Evolutionary conservation across 2,329 filamentous ascomycete genomes (phyloP), one percentile per base, ranked within the genome.

Genomic region (Leptodontidium sp.): DNA sequence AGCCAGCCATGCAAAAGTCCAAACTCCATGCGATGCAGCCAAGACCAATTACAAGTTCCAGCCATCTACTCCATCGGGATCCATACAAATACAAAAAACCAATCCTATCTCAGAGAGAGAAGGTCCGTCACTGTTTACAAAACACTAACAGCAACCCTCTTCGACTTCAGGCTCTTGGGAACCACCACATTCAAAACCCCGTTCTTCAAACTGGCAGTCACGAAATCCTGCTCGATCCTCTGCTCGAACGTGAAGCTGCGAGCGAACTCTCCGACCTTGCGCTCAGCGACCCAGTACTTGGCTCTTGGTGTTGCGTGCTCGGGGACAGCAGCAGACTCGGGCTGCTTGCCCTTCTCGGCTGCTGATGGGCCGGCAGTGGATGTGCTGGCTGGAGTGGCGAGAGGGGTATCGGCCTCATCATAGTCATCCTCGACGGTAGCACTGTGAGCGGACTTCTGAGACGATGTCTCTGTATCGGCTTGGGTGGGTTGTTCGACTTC

Each of bases 281-380:
- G 88, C 82, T 92, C 89, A 26, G 84, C 82, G 70, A 89, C 82
- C 92, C 91, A 94, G 85, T 89, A 94, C 80, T 87, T 89, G 74
- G 82, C 80, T 55, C 82, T 80, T 71, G 80, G 79, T 11, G 55
- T n/a, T n/a, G 81, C 80, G 40, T 82, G 78, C 71, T 80, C 79
- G 52, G 73, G 70, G 61, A 71, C 64, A 77, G 82, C 82, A 64
- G 77, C 82, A 61, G 77, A 72, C 26, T 64, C 61, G 3, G 80
- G 73, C 35, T 82, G 40, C 52, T 69, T 58, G 43, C 47, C 74
- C 12, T 57, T 65, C 59, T 77, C 82, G 32, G 81, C 77, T 69
- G 83, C 81, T 72, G 77, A 80, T 71, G 74, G 78, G 66, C 70
- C 49, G 12, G 66, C 52, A 9, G 68, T 61, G 8, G 66, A 65